Evolutionary conservation across 768 basidiomycete genomes (phyloP), one percentile per base, ranked within the genome.

Genomic region (Suillus subalutaceus): DNA sequence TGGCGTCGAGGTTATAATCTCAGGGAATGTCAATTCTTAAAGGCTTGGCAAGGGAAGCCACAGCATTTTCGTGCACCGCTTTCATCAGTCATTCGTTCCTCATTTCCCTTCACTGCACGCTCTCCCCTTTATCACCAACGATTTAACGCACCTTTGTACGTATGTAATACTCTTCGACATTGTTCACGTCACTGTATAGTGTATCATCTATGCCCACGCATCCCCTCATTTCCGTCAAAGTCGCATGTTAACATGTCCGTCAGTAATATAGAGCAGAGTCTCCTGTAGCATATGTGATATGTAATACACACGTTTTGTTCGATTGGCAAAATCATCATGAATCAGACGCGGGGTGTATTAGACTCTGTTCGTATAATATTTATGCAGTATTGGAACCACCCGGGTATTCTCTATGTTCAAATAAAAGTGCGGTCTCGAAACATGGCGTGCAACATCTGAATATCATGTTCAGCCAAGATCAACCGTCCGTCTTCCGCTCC

Each of bases 381-480:
- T 4, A n/a, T 23, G n/a, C 48, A 23, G n/a, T 46, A 46, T 46
- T 9, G n/a, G 46, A 48, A 12, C 23, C 0, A 48, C 10, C 46
- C 46, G 9, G 10, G 9, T 48, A 3, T 48, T 50, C 4, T 50
- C 23, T 50, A 50, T 15, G 7, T 32, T 41, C 10, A 10, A 23
- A 23, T 20, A 20, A 35, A 40, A 2, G 56, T 32, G 5, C 1
- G 13, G 15, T 2, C 5, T 58, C 15, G 20, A 60, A 60, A 53
- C 8, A 53, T 30, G 52, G 16, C 30, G 8, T 63, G 1, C 35
- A 77, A 56, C 75, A 76, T 77, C 20, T 63, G 50, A 12, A 72
- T 40, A 65, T 77, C 75, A 66, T 77, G 75, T 30, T 69, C 66
- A 46, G 56, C 65, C 32, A 62, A 26, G 44, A 77, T 70, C 32